These are phyloP conservation scores for Penicillium sp. DNA, from an alignment of 2,329 filamentous ascomycete genomes.

Conservation along the genomic window DNA sequence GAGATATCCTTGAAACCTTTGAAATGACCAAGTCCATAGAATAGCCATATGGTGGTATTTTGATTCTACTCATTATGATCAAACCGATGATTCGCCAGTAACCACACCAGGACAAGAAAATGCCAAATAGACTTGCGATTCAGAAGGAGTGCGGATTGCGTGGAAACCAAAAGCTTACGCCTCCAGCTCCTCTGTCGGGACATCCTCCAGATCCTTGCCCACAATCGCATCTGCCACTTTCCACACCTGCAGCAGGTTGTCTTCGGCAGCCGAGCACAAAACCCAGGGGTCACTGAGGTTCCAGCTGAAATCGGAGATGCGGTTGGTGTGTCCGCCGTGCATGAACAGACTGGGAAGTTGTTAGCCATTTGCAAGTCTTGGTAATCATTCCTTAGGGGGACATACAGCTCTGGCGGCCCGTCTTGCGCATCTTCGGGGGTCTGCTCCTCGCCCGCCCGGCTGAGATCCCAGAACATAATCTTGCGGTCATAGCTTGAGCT, in stretches of 20 bases:
- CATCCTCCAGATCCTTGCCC: conserved; percentile 67
- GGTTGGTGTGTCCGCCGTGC: conserved; percentile 97
- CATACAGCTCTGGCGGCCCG: conserved; percentile 87
- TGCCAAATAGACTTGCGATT: neutral
- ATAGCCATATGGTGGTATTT: conserved; percentile 1
- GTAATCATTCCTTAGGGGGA: conserved; percentile 21
- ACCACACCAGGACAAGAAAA: conserved; percentile 1
- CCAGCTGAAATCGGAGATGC: conserved; percentile 95
- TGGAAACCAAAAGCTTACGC: conserved; percentile 27
- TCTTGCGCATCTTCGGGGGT: conserved; percentile 92
- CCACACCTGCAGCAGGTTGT: conserved; percentile 95
- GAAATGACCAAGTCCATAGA: neutral
- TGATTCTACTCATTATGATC: conserved; percentile 8
- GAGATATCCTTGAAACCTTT: neutral
- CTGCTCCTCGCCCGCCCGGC: conserved; percentile 87
- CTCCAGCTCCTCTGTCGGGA: conserved; percentile 72
- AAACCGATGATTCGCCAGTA: conserved; percentile 5
- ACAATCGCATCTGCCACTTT: conserved; percentile 79
- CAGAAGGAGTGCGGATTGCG: neutral
- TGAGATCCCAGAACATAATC: conserved; percentile 95
- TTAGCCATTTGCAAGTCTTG: conserved; percentile 1
- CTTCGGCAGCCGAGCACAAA: conserved; percentile 89
- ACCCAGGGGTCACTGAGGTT: conserved; percentile 96
- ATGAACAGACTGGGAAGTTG: conserved; percentile 70
- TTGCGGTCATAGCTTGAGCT: conserved; percentile 89